Percentiles rank a stretch among this genome's conserved stretches.
These are phyloP conservation scores for Quercus robur DNA, from an alignment of 306 rosid genomes.

Conservation along the genomic window DNA sequence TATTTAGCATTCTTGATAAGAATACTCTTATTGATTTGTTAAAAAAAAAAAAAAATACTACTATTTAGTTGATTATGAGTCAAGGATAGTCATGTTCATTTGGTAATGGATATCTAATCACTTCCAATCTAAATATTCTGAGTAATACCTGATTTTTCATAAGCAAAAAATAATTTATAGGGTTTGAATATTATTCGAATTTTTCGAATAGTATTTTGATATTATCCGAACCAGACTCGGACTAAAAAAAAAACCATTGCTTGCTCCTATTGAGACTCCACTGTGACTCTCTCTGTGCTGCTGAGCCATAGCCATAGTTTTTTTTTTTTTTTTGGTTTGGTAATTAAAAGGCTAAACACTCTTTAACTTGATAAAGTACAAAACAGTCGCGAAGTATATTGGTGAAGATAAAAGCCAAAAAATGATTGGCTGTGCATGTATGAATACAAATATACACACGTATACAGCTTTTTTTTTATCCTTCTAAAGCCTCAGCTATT, in stretches of 20 bases:
- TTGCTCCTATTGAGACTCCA: conserved; percentile 53
- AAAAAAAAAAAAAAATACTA: no score
- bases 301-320: conserved; percentile 77
- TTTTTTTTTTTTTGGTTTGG: conserved; percentile 12
- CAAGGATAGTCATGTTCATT: no score
- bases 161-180: no score
- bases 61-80: no score
- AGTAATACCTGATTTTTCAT: no score
- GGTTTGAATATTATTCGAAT: no score
- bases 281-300: conserved; percentile 78
- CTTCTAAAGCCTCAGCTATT: conserved; percentile 18
- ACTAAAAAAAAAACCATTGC: no score
- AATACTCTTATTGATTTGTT: no score
- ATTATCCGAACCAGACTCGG: rapidly evolving
- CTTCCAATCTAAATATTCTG: rapidly evolving
- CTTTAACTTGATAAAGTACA: conserved; percentile 35
- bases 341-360: conserved; percentile 11
- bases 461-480: background rate
- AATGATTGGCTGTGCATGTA: background rate
- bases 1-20: no score
- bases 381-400: conserved; percentile 10
- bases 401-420: conserved; percentile 26
- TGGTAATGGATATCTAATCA: rapidly evolving
- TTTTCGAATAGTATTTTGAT: no score
- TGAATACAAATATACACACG: conserved; percentile 14